Evolutionary conservation across 179 eudicot species (phyloP).

Genomic region (Corrigiola litoralis): DNA sequence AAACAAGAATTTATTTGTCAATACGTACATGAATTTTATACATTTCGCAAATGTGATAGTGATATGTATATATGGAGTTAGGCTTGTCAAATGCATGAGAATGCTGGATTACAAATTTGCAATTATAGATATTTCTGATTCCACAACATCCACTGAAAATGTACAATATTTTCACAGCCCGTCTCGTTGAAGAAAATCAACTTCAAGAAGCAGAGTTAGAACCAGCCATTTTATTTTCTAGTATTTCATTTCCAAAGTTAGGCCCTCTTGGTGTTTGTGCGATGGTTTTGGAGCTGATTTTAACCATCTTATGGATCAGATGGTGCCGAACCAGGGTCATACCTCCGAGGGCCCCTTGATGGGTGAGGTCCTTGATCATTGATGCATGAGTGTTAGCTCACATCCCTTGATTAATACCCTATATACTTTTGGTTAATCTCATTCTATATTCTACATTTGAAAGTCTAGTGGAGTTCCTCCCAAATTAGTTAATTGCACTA

Average conservation of each 20-base stretch:
- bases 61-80: no score
- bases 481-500: no score
- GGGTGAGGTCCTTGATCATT: neutral
- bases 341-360: neutral
- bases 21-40: neutral
- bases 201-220: neutral
- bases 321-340: conserved; percentile 9
- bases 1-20: no score
- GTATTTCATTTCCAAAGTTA: conserved; percentile 4
- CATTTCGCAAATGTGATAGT: no score
- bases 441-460: no score
- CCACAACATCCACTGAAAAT: neutral
- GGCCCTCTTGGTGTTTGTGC: conserved; percentile 5
- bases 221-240: neutral
- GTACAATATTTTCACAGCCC: neutral
- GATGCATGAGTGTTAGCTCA: neutral
- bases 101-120: neutral
- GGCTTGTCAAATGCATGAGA: neutral
- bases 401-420: no score
- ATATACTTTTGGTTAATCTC: no score
- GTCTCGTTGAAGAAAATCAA: neutral
- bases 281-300: neutral
- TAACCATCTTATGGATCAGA: neutral
- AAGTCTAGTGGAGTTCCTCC: no score
- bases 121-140: no score